Evolutionary conservation across 1,284 basidiomycete species (phyloP), one percentile per base, ranked within the genome.

Genomic region (Ganoderma leucocontextum): DNA sequence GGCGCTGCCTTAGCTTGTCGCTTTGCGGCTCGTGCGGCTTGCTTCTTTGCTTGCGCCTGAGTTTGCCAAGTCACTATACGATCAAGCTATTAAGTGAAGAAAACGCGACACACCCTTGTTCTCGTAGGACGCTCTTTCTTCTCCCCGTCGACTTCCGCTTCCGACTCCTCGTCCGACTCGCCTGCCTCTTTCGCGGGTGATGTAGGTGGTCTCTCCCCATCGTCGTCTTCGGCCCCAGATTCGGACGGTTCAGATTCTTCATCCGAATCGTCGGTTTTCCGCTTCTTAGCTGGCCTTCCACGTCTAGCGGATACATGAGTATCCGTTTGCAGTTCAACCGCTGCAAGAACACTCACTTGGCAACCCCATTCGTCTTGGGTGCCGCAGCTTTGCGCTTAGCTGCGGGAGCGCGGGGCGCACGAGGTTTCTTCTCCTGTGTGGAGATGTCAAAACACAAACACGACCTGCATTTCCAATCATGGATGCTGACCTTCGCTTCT

Each of bases 361-460:
- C 69, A 5, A 74, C 71, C 13, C 82, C 82, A 65, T 83, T 85
- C 22, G 78, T 69, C 57, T 82, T 83, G 9, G 78, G 61, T 19
- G 78, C 77, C 7, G 63, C 36, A 15, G 81, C 80, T 67, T 84
- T 86, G 39, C 85, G 84, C 70, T 85, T 85, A 25, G 75, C 73
- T 49, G 78, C 70, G 0, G 79, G 60, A 63, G 73, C 75, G 4
- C 75, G 74, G 10, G 74, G 73, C 0, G 71, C 79, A 68, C 81
- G 82, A 29, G 77, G 75, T 29, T 84, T 79, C 19, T 77, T 77
- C 69, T 75, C 70, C 64, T 65, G 22, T 36, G 9, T n/a, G 29
- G 8, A 13, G 12, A 60, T 17, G n/a, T 60, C 10, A 42, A 22
- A 38, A 63, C 10, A 39, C 10, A 42, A 38, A 38, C 15, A 36